Evolutionary conservation across 2,329 filamentous ascomycete genomes (phyloP), one percentile per base, ranked within the genome.

Genomic region (Hymenoscyphus albidus): DNA sequence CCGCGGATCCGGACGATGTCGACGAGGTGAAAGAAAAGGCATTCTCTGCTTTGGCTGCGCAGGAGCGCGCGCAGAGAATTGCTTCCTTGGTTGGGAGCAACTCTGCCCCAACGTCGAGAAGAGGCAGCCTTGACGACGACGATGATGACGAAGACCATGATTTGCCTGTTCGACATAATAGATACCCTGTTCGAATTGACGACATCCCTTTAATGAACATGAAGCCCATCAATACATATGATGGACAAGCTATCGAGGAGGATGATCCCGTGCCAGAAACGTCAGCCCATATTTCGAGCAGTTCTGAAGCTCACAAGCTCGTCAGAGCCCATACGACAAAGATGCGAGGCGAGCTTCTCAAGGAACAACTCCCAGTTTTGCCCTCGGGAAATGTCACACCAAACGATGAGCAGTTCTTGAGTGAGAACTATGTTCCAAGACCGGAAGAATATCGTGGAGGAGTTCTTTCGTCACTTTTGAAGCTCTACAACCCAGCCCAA

Each of bases 361-460:
- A 38, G 22, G 16, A 40, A 9, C n/a, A 40, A 22, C 10, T 14
- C 18, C 65, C 39, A 55, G 72, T 70, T 6, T 59, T 73, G 22
- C 65, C 69, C 13, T 84, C 82, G 16, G 82, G 81, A 16, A 78
- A 79, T 55, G 76, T 78, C 6, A 84, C 82, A 2, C 82, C 74
- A 39, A 68, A 60, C 16, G 70, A 73, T 10, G 79, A 81, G 57
- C 73, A 77, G 48, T 60, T 32, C n/a, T 80, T 85, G 55, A 80
- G 83, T 27, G 83, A 85, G 55, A 82, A 85, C 63, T 91, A 91
- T 72, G 84, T 91, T 18, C 86, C 88, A 56, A 81, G 82, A 54
- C 90, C 90, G 4, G 78, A 81, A 27, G 84, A 88, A 67, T 93
- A 91, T 74, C 85, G 88, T 59, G 88, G 88, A 38, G 90, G 92